phyloP scores from a whole-genome alignment of 768 basidiomycete species.

The Phylloporus arenicola region DNA sequence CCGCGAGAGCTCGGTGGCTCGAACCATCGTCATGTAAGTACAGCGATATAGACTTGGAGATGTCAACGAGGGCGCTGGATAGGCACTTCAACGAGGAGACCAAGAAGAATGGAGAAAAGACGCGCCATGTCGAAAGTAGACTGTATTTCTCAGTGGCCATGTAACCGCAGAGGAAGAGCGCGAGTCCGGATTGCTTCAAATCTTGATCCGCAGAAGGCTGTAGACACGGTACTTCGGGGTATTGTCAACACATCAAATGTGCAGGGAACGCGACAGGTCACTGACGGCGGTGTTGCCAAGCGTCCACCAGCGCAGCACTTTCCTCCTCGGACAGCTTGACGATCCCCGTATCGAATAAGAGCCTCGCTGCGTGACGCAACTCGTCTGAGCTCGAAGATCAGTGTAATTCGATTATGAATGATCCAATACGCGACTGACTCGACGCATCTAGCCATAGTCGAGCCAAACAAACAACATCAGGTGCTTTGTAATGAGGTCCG shows the following conservation, averaged over 20 bases:
- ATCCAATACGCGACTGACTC: slow-evolving; percentile 38
- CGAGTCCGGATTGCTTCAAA: slow-evolving; percentile 53
- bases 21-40: slow-evolving; percentile 74
- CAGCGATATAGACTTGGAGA: slow-evolving; percentile 74
- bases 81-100: background rate
- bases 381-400: slow-evolving; percentile 45
- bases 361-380: slow-evolving; percentile 67
- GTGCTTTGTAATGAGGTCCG: slow-evolving; percentile 56
- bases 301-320: slow-evolving; percentile 50
- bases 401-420: background rate
- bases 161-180: slow-evolving; percentile 77
- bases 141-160: slow-evolving; percentile 78
- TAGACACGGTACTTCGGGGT: slow-evolving; percentile 49
- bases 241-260: slow-evolving; percentile 8
- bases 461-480: slow-evolving; percentile 70
- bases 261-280: background rate
- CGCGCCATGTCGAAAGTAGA: slow-evolving; percentile 66
- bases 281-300: slow-evolving; percentile 63
- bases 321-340: slow-evolving; percentile 64
- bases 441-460: slow-evolving; percentile 71
- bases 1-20: slow-evolving; percentile 63
- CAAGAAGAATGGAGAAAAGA: background rate
- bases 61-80: slow-evolving; percentile 55
- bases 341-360: slow-evolving; percentile 74
- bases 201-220: slow-evolving; percentile 59